phyloP scores from a whole-genome alignment of 305 asterid genomes.

The Fraxinus sp. region DNA sequence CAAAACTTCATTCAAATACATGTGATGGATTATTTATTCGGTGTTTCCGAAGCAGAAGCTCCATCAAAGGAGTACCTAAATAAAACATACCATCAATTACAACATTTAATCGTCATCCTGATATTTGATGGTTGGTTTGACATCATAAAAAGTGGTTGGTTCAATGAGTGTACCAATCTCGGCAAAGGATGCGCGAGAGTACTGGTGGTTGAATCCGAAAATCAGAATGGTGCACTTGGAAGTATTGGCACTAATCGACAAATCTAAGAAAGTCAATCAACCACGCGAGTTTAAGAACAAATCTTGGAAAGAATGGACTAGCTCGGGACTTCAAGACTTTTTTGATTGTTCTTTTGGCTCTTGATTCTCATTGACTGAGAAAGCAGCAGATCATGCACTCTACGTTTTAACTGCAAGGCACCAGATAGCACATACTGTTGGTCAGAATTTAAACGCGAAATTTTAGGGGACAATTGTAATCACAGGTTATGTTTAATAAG shows the following conservation, averaged over 20 bases:
- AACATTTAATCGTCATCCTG: not conserved
- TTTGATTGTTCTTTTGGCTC: constrained; percentile 33
- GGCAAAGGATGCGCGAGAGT: not conserved
- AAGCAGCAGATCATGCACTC: constrained; percentile 64
- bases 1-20: not conserved
- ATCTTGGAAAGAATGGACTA: constrained; percentile 6
- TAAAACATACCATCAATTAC: not conserved
- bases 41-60: not conserved
- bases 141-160: not conserved
- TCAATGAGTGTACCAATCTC: not conserved
- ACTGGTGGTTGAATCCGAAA: not conserved
- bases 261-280: not conserved
- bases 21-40: not conserved
- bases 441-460: constrained; percentile 11
- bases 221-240: not conserved
- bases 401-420: constrained; percentile 57
- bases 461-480: not conserved
- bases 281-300: not conserved
- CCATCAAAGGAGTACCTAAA: not conserved
- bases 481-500: not conserved
- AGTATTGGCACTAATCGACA: not conserved
- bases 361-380: constrained; percentile 60
- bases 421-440: not conserved
- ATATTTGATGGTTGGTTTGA: not conserved
- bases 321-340: constrained; percentile 26